phyloP scores from a whole-genome alignment of 495 filamentous ascomycete species.

The Achaetomiella virescens region DNA sequence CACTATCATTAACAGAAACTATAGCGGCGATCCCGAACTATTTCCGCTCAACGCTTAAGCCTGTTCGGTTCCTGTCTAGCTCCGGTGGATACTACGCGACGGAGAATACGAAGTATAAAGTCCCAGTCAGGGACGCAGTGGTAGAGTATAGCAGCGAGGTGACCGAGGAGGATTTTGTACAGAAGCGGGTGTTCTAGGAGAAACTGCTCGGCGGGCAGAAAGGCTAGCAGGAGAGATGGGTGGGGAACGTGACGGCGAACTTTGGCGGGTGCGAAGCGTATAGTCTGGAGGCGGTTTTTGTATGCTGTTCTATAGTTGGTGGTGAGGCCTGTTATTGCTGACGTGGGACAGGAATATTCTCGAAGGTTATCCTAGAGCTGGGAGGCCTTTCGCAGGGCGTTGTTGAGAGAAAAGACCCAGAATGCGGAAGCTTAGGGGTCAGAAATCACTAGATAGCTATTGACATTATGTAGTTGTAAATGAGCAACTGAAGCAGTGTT shows the following conservation, averaged over 20 bases:
- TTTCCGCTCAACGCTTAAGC: constrained; percentile 26
- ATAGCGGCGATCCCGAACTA: constrained; percentile 42
- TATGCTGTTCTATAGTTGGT: neutral
- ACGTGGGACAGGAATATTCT: constrained; percentile 3
- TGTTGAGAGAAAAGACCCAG: neutral
- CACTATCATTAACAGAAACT: constrained; percentile 35
- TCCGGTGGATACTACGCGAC: too few relatives aligned
- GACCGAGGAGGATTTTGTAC: constrained; percentile 39
- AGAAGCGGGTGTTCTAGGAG: constrained; percentile 34
- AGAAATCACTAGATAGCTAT: too few relatives aligned
- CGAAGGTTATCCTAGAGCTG: constrained; percentile 3
- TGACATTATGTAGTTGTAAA: too few relatives aligned
- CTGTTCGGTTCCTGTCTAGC: neutral
- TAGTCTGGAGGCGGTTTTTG: constrained; percentile 21
- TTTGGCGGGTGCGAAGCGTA: constrained; percentile 24
- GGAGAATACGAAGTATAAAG: constrained; percentile 16
- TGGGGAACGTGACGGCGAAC: constrained; percentile 33
- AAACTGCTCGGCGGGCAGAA: constrained; percentile 28
- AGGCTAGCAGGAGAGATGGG: constrained; percentile 33
- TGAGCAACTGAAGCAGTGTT: too few relatives aligned
- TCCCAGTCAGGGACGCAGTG: constrained; percentile 13
- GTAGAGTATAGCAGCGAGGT: constrained; percentile 34
- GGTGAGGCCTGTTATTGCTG: neutral
- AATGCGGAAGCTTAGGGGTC: too few relatives aligned
- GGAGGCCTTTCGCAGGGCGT: neutral